Evolutionary conservation across 305 asterid genomes (phyloP).

Genomic region (Fraxinus dipetala): DNA sequence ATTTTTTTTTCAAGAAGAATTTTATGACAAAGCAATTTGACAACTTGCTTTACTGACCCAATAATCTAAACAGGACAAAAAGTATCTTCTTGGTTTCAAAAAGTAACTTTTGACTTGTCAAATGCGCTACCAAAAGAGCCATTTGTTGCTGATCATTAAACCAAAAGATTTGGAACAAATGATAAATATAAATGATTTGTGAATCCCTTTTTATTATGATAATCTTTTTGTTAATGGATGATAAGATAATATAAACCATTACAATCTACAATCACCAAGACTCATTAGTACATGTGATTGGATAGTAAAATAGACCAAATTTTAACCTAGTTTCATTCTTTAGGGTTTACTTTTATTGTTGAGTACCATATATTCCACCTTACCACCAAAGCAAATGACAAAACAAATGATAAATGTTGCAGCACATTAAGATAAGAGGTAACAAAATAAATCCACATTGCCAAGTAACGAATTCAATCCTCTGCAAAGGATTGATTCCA

Average conservation of each 20-base stretch:
- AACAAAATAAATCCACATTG: not conserved
- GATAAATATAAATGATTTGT: not conserved
- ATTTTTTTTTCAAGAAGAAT: not conserved
- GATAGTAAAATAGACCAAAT: not conserved
- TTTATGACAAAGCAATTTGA: not conserved
- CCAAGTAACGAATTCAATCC: not conserved
- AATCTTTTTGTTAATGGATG: not conserved
- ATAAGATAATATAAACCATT: not conserved
- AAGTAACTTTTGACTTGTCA: not conserved
- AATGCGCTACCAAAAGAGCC: not conserved
- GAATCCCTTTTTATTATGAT: not conserved
- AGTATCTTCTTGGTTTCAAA: not conserved
- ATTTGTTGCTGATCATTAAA: not conserved
- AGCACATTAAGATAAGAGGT: not conserved
- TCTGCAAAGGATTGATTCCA: not conserved
- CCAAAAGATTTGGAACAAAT: not conserved
- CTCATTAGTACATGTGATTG: not conserved
- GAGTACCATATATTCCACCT: not conserved
- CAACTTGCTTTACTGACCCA: not conserved
- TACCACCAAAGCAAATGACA: not conserved
- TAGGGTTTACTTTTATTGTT: not conserved
- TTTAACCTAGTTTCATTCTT: not conserved
- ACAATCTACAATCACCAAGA: not conserved
- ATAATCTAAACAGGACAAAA: not conserved
- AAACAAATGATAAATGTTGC: not conserved